Conservation (phyloP, 768 basidiomycete species). For the Tylopilus vinaceipallidus region DNA sequence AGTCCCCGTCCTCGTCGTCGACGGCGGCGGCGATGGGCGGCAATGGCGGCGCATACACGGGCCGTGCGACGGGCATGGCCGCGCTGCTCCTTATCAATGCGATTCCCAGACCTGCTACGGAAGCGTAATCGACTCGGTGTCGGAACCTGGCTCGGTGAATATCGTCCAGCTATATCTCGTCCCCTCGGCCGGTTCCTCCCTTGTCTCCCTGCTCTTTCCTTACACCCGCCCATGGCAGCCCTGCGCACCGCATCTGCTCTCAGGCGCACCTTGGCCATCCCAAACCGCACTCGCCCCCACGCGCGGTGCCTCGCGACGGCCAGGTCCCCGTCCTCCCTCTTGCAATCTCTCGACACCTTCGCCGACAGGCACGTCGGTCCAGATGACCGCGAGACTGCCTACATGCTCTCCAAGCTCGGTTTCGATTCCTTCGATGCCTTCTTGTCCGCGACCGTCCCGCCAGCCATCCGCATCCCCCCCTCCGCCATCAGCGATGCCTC, state of each 20-base stretch:
- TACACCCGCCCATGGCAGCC: constrained; percentile 28
- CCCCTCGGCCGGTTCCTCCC: constrained; percentile 15
- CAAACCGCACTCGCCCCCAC: constrained; percentile 18
- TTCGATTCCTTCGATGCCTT: constrained; percentile 89
- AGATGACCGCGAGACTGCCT: constrained; percentile 70
- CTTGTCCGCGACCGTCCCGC: constrained; percentile 77
- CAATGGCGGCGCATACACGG: not conserved
- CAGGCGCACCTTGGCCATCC: constrained; percentile 16
- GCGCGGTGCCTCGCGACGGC: constrained; percentile 56
- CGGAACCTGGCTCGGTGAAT: constrained; percentile 40
- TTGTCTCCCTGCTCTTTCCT: constrained; percentile 15
- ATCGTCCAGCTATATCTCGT: constrained; percentile 25
- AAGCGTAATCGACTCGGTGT: constrained; percentile 39
- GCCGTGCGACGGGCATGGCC: constrained; percentile 1
- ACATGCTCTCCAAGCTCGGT: constrained; percentile 83
- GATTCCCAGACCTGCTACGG: constrained; percentile 15
- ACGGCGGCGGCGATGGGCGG: not conserved
- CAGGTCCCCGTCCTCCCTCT: constrained; percentile 60
- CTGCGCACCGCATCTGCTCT: constrained; percentile 28
- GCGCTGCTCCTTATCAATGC: constrained; percentile 2
- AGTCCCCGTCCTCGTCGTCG: constrained; percentile 5
- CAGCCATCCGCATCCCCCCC: constrained; percentile 68
- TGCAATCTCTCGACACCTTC: constrained; percentile 88
- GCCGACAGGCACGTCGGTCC: constrained; percentile 91
- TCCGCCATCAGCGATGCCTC: constrained; percentile 60